Base-by-base conservation (phyloP, 116 monocot genomes). In the Zostera marina region DNA sequence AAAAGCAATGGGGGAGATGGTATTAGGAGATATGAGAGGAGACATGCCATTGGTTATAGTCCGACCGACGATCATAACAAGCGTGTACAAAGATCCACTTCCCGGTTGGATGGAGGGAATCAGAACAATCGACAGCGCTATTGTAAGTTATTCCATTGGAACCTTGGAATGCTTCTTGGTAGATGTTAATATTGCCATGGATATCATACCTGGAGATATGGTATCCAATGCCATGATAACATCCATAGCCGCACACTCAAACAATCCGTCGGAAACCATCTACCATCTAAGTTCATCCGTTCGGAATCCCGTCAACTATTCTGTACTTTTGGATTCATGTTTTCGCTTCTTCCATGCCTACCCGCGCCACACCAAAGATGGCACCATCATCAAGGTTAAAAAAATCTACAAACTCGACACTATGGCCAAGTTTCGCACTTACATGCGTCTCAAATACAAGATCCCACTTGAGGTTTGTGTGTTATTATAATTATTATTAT, bases 101-200 rank as follows among this genome's bases (percentile, higher is more conserved):
- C 75, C 75, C 21, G 75, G 79, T 12, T 80, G 75, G 75, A 72
- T 75, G 40, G 72, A 80, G 51, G 79, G 79, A 46, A 52, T 52
- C 1, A 79, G 73, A 65, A 73, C 78, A 0, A 70, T 74, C 13
- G 74, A 79, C 40, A 66, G 41, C 56, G 44, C 67, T 11, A 70
- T 79, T 41, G 54, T 66, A 22, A 53, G 59, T 1, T 74, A 73
- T 56, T 57, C 44, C 15, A 70, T 22, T 63, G 78, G 74, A 40
- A 56, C 64, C 5, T 21, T 74, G 24, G 41, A 61, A 6, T 63
- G 63, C 47, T 60, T 73, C 47, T 26, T 70, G 16, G 73, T 62
- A 59, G 62, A 73, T 52, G 45, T 63, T n/a, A 11, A 56, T 10
- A 44, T 59, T 15, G 32, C 49, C 3, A 45, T 73, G 66, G 78